Percentiles rank a stretch among this genome's conserved stretches.
phyloP scores from a whole-genome alignment of 345 rosid genomes.

The Pugionium dolabratum region DNA sequence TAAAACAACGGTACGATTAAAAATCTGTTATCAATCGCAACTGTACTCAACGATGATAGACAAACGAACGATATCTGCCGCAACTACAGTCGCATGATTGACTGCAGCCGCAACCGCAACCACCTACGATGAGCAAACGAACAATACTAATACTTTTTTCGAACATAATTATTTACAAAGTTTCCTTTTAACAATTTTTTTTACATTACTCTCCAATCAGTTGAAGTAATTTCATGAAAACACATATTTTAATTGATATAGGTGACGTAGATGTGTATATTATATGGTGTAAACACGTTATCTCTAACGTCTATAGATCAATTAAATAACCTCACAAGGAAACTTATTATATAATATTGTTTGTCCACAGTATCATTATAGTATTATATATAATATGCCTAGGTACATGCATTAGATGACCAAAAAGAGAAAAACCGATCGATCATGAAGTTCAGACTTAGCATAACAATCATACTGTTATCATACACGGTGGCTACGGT shows the following conservation, averaged over 20 bases:
- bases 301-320: constrained; percentile 3
- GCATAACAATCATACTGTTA: constrained; percentile 21
- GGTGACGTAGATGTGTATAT: neutral
- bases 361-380: no score
- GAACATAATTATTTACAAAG: neutral
- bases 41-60: no score
- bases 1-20: no score
- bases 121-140: no score
- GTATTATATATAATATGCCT: no score
- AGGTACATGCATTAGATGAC: neutral
- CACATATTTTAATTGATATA: neutral
- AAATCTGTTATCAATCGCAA: no score
- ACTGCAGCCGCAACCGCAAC: no score
- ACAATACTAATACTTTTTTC: no score
- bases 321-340: constrained; percentile 1
- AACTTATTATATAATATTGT: neutral
- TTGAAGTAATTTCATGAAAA: neutral
- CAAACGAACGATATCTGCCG: no score
- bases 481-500: constrained; percentile 23
- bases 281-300: constrained; percentile 13
- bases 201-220: no score
- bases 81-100: no score
- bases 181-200: no score
- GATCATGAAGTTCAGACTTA: constrained; percentile 31
- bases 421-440: constrained; percentile 7